Base-by-base conservation (phyloP, 306 rosid genomes). In the Astragalus membranaceus region DNA sequence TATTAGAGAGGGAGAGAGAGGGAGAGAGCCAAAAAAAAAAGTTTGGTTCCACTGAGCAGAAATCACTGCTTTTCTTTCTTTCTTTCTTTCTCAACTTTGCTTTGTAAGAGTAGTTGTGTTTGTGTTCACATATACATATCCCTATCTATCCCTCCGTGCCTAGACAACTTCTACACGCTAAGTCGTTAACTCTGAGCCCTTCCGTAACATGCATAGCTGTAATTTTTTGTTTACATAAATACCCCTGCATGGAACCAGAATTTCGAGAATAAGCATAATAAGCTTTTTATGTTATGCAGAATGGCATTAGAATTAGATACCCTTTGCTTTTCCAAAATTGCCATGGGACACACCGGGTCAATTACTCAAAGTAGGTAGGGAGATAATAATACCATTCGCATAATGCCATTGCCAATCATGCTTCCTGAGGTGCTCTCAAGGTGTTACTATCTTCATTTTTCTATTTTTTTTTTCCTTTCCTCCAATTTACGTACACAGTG, bases 111-210 rank as follows among this genome's bases (percentile, higher is more conserved):
- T 39, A 2, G 10, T 7, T 26, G 30, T 26, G 30, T 26, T 29
- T 64, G 56, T 30, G 88, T 89, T 85, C 83, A 84, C 89, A 84
- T 88, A 64, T 64, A 82, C 91, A 85, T 70, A 76, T 44, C n/a
- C n/a, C n/a, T 64, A 82, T 90, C 70, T 56, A 44, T 87, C 89
- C 79, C 69, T 63, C 52, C 69, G 52, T 69, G 64, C 64, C 79
- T 64, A 49, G 82, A 78, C 97, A 90, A 88, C 68, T 85, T 82
- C 82, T 42, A 84, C 96, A 90, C 97, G 94, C 92, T 62, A 93
- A 80, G 79, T 83, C 87, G 81, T 83, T 81, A 88, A 67, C 79
- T 77, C 86, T 82, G 64, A 78, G 81, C 42, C 52, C 42, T 11
- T 39, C 70, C 70, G 30, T 64, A 64, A 44, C 20, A 12, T 64